A percentile compares a stretch with the other conserved stretches of the same genome.
These are phyloP conservation scores for Vanilla planifolia DNA, from an alignment of 106 monocot genomes.

Conservation along the genomic window DNA sequence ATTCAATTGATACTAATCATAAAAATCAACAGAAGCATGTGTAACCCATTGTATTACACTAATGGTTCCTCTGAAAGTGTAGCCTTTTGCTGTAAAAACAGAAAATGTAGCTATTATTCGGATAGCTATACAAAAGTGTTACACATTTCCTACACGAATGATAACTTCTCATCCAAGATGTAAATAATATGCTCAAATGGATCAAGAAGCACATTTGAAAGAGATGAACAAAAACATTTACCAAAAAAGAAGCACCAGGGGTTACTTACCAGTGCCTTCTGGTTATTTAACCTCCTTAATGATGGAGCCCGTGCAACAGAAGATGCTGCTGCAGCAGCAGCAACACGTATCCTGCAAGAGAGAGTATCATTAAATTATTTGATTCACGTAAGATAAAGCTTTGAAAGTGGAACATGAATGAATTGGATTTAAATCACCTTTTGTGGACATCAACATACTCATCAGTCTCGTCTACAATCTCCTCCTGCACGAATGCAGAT, in stretches of 20 bases:
- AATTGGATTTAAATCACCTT: slow-evolving; percentile 37
- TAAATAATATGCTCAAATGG: too few species aligned
- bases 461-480: slow-evolving; percentile 98
- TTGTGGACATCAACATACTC: slow-evolving; percentile 99
- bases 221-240: not conserved
- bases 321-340: slow-evolving; percentile 89
- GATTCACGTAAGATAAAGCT: not conserved
- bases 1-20: too few species aligned
- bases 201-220: too few species aligned
- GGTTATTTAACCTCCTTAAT: slow-evolving; percentile 57
- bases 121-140: too few species aligned
- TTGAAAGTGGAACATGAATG: too few species aligned
- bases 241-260: not conserved
- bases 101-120: too few species aligned
- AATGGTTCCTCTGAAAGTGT: too few species aligned
- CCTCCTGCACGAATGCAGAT: slow-evolving; percentile 57
- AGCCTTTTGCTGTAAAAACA: too few species aligned
- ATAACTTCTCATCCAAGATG: too few species aligned
- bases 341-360: slow-evolving; percentile 88
- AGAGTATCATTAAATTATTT: not conserved
- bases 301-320: slow-evolving; percentile 94
- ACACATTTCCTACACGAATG: too few species aligned
- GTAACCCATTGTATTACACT: too few species aligned
- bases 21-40: too few species aligned
- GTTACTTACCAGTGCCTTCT: slow-evolving; percentile 61